phyloP scores from a whole-genome alignment of 805 yeast genomes.

The Suhomyces prunicola region DNA sequence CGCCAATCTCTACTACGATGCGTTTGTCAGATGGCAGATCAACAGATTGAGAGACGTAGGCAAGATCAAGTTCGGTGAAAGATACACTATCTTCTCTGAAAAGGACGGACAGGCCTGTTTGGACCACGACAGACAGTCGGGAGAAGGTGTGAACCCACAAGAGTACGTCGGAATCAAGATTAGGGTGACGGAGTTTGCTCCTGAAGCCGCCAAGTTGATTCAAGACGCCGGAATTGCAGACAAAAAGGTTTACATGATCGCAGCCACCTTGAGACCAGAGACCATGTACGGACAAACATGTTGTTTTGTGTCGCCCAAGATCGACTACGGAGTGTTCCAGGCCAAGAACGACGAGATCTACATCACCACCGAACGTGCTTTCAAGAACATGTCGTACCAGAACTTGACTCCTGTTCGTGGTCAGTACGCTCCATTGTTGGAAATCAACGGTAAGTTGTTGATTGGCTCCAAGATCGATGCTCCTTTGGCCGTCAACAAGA shows the following conservation, averaged over 20 bases:
- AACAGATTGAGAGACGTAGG: slow-evolving; percentile 78
- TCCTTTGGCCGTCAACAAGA: slow-evolving; percentile 68
- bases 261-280: slow-evolving; percentile 97
- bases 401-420: slow-evolving; percentile 90
- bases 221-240: slow-evolving; percentile 43
- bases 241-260: slow-evolving; percentile 78
- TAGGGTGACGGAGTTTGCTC: slow-evolving; percentile 57
- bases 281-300: slow-evolving; percentile 99
- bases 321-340: slow-evolving; percentile 85
- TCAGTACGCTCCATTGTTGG: slow-evolving; percentile 54
- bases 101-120: slow-evolving; percentile 99
- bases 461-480: slow-evolving; percentile 87
- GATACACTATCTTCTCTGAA: slow-evolving; percentile 95
- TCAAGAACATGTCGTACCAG: slow-evolving; percentile 96
- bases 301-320: slow-evolving; percentile 95
- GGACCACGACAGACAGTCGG: slow-evolving; percentile 97
- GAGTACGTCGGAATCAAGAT: slow-evolving; percentile 95
- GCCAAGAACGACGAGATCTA: slow-evolving; percentile 69
- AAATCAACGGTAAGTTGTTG: slow-evolving; percentile 66
- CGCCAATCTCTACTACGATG: slow-evolving; percentile 90
- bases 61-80: slow-evolving; percentile 95
- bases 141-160: slow-evolving; percentile 96
- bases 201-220: slow-evolving; percentile 53
- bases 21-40: slow-evolving; percentile 96
- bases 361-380: slow-evolving; percentile 91